Base-by-base conservation (phyloP, 2,329 filamentous ascomycete genomes). In the Blastomyces silverae region DNA sequence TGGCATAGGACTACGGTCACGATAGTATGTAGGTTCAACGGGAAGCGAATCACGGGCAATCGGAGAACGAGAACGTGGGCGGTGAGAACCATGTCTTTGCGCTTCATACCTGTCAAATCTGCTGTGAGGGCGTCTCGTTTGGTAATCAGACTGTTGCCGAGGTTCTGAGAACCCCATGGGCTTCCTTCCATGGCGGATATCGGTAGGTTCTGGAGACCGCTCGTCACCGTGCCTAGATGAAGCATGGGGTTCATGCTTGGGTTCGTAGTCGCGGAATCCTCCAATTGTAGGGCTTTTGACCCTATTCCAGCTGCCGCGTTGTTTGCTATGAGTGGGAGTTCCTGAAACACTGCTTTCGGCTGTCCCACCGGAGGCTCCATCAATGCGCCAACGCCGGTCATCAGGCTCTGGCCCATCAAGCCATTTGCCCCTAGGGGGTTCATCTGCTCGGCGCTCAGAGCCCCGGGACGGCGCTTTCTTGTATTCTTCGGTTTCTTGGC, bases 81-180 rank as follows among this genome's bases (percentile, higher is more conserved):
- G 69, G 31, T 70, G 65, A 46, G 69, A 69, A 34, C 65, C 67
- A 17, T 61, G 59, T 50, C 59, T 61, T 61, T 73, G 67, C 52
- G 67, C 68, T 64, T 72, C 71, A 58, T 73, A 73, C 48, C 71
- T 67, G 37, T 71, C 71, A 61, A 71, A 72, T n/a, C 71, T 67
- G 63, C 71, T 73, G 17, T 68, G 64, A 28, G 72, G 68, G 22
- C 70, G 66, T 58, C 69, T 67, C 7, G 53, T 17, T 62, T 58
- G 15, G 64, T 68, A 61, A 15, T 67, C 67, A 17, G 65, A 15
- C 28, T 63, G 62, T 48, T 66, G 64, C 37, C 68, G 62, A 17
- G 67, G 56, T 6, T 71, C 70, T 34, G 68, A 42, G 59, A 64
- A 66, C 13, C 64, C 66, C 20, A 68, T 60, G 6, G 56, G 22